Evolutionary conservation across 2,329 filamentous ascomycete genomes (phyloP).

Genomic region (Colletotrichum destructivum): DNA sequence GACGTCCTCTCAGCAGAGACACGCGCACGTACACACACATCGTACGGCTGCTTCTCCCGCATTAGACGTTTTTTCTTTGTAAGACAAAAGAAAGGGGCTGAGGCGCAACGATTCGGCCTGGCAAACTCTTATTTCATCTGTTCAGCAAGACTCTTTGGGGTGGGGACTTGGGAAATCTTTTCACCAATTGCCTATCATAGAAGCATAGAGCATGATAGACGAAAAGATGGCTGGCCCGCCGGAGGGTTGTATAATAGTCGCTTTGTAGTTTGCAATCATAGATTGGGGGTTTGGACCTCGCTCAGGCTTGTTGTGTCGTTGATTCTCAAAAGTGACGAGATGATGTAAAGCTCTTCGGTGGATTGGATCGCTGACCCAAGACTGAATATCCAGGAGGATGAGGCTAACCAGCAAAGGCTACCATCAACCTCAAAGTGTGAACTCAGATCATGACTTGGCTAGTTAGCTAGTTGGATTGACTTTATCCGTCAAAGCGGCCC

Average conservation of each 20-base stretch:
- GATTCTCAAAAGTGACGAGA: too few species aligned
- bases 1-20: slow-evolving; percentile 36
- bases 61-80: slow-evolving; percentile 20
- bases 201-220: slow-evolving; percentile 45
- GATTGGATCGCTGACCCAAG: too few species aligned
- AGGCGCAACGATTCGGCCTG: slow-evolving; percentile 34
- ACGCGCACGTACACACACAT: not conserved
- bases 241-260: slow-evolving; percentile 52
- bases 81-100: slow-evolving; percentile 33
- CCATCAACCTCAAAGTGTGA: too few species aligned
- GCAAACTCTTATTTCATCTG: slow-evolving; percentile 37
- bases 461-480: slow-evolving; percentile 9
- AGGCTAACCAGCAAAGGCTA: too few species aligned
- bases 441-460: too few species aligned
- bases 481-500: slow-evolving; percentile 27
- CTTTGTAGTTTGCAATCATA: slow-evolving; percentile 47
- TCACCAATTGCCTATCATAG: slow-evolving; percentile 44
- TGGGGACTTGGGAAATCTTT: slow-evolving; percentile 40
- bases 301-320: not conserved
- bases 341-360: too few species aligned
- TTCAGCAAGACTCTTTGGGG: slow-evolving; percentile 35
- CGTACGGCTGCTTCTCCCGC: slow-evolving; percentile 18
- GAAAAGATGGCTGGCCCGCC: slow-evolving; percentile 43
- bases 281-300: slow-evolving; percentile 56
- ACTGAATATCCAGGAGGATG: too few species aligned